Conservation (phyloP, 176 grass and related monocot species). For the Ensete glaucum region DNA sequence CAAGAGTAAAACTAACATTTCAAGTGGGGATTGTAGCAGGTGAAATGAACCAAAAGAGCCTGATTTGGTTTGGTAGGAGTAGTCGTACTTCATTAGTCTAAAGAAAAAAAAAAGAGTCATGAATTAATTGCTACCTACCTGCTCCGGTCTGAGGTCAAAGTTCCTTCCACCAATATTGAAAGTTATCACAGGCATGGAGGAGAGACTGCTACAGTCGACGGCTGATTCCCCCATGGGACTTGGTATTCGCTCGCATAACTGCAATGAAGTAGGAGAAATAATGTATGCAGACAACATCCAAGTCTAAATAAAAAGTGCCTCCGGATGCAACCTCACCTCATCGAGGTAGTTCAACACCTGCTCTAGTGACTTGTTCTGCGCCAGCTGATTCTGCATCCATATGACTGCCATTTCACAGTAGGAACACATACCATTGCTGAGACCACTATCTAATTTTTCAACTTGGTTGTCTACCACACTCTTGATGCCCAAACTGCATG, state of each 20-base stretch:
- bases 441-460: not conserved
- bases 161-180: constrained; percentile 40
- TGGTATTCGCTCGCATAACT: constrained; percentile 44
- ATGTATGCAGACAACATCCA: not conserved
- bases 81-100: no score
- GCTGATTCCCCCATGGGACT: constrained; percentile 40
- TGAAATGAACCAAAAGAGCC: no score
- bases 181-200: constrained; percentile 40
- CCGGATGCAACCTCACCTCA: constrained; percentile 23
- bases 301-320: not conserved
- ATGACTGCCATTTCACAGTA: constrained; percentile 40
- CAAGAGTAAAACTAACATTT: no score
- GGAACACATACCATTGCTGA: constrained; percentile 25
- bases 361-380: constrained; percentile 31
- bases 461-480: constrained; percentile 23
- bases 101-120: not conserved
- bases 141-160: constrained; percentile 38
- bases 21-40: no score
- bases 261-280: not conserved
- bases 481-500: constrained; percentile 26
- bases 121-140: constrained; percentile 21
- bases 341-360: constrained; percentile 35
- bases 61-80: no score
- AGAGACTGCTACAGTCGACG: constrained; percentile 38
- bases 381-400: constrained; percentile 41